Evolutionary conservation across 2,329 filamentous ascomycete species (phyloP).

Genomic region (Pezicula carpinea): DNA sequence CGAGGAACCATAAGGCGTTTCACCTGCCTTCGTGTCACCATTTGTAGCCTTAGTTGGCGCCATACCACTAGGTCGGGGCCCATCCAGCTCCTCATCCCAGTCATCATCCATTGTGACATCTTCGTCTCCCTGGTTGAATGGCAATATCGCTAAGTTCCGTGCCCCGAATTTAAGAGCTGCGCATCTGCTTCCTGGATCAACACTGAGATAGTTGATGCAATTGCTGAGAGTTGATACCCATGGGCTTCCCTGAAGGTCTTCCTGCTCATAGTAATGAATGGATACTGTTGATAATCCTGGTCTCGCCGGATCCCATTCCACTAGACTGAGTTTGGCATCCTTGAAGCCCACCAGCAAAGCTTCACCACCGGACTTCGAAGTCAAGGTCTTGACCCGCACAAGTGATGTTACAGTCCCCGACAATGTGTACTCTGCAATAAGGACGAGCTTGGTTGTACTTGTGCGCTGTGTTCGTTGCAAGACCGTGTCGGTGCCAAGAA

Average conservation of each 20-base stretch:
- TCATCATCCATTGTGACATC: constrained; percentile 82
- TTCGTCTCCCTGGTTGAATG: constrained; percentile 81
- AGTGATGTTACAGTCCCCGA: constrained; percentile 82
- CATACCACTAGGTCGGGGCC: constrained; percentile 50
- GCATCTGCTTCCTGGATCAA: constrained; percentile 89
- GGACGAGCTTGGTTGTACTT: constrained; percentile 70
- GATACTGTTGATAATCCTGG: constrained; percentile 81
- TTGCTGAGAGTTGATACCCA: constrained; percentile 74
- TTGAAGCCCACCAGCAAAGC: constrained; percentile 78
- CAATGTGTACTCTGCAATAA: constrained; percentile 79
- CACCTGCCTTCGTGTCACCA: constrained; percentile 24
- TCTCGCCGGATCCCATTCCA: constrained; percentile 87
- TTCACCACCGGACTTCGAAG: constrained; percentile 76
- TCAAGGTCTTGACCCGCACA: constrained; percentile 67
- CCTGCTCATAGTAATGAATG: constrained; percentile 97
- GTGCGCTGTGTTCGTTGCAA: constrained; percentile 58
- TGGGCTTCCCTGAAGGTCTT: constrained; percentile 77
- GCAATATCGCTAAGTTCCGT: constrained; percentile 86
- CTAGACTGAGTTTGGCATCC: constrained; percentile 87
- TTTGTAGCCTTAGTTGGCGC: constrained; percentile 28
- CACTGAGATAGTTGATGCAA: constrained; percentile 75
- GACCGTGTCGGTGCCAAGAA: constrained; percentile 58
- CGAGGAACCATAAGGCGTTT: constrained; percentile 79
- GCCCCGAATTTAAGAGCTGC: constrained; percentile 89
- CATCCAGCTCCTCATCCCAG: constrained; percentile 79